Evolutionary conservation across 1,284 basidiomycete genomes (phyloP).

Genomic region (Melampsora americana): DNA sequence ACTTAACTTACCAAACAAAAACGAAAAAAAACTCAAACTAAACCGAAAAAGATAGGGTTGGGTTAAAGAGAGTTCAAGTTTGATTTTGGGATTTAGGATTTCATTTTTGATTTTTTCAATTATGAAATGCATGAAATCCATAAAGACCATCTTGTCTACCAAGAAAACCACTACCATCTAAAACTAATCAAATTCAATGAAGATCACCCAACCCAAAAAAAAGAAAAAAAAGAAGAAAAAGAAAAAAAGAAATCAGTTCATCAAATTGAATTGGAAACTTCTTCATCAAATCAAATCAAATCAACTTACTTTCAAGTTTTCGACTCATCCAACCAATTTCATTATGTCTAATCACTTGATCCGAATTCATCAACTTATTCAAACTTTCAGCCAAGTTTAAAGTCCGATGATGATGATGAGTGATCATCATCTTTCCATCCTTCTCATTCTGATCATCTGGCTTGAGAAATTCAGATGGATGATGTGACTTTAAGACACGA

Average conservation of each 20-base stretch:
- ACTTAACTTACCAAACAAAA: no score
- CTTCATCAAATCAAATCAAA: no score
- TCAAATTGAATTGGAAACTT: no score
- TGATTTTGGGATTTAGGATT: no score
- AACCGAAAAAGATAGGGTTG: no score
- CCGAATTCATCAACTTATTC: conserved; percentile 4
- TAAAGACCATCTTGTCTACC: conserved; percentile 34
- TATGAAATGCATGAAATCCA: conserved; percentile 22
- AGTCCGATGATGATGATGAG: no score
- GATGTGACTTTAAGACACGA: background rate
- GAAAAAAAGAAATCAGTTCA: no score
- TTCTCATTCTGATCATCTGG: background rate
- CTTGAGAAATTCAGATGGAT: background rate
- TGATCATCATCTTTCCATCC: no score
- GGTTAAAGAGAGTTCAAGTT: no score
- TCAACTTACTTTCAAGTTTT: conserved; percentile 24
- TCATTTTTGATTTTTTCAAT: no score
- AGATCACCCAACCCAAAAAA: background rate
- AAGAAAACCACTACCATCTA: conserved; percentile 25
- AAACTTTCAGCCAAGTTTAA: conserved; percentile 6
- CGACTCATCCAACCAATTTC: conserved; percentile 37
- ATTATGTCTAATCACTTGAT: conserved; percentile 22
- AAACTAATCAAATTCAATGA: no score
- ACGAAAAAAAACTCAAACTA: no score
- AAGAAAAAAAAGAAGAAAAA: background rate